Base-by-base conservation (phyloP, 2,329 filamentous ascomycete genomes). In the Curvularia spicifera region DNA sequence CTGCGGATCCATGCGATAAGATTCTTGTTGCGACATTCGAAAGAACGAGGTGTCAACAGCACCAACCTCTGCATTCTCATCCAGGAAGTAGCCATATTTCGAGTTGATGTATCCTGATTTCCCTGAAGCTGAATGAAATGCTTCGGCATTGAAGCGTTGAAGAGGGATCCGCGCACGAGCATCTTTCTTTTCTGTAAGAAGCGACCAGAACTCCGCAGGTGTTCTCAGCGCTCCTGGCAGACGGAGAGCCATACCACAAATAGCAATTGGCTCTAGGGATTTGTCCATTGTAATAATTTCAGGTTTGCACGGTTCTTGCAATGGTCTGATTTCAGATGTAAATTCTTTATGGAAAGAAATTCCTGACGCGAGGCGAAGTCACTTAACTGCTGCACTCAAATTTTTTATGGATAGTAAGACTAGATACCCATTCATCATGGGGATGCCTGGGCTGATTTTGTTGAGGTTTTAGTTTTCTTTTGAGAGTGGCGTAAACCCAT, bases 151-250 rank as follows among this genome's bases (percentile, higher is more conserved):
- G 55, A 46, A 60, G 5, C 61, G 45, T 4, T 13, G 6, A 1
- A 20, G 5, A n/a, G 56, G 57, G 2, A 64, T 26, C 13, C 8
- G n/a, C 5, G 29, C 10, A 28, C 39, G 40, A 4, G 29, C 59
- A 20, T 52, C 47, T 7, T 47, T 10, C n/a, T 33, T n/a, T 13
- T 46, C n/a, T 1, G 35, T 10, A 8, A 72, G 63, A 24, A 78
- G 56, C 4, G 75, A 59, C 75, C 75, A 79, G n/a, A 77, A 69
- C 2, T 70, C 64, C 35, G 55, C 10, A 3, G 59, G 44, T 9
- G 51, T 45, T 18, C 31, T 40, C 10, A 67, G 43, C 0, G 60
- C 61, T 3, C 71, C 66, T 5, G 64, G 64, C 4, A 72, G 57
- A 5, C 71, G 62, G 20, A 44, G 51, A 4, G 67, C 68, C 57